phyloP scores from a whole-genome alignment of 1,284 basidiomycete species.

The Irpex rosettiformis region DNA sequence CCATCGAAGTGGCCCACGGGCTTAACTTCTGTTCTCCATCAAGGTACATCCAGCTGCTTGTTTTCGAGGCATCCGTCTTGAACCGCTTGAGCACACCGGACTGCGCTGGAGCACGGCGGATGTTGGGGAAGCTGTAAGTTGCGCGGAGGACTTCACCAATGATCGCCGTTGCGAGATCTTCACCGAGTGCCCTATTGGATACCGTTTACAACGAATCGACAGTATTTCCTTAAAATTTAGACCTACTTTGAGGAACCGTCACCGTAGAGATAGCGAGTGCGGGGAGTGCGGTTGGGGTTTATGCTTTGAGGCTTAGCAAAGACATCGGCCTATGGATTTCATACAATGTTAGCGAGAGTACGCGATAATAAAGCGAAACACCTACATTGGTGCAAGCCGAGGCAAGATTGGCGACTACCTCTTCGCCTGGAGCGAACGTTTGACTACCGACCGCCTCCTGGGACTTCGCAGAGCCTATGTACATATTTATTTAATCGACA shows the following conservation, averaged over 20 bases:
- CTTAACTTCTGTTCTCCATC: conserved; percentile 37
- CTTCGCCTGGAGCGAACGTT: conserved; percentile 41
- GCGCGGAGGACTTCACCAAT: conserved; percentile 44
- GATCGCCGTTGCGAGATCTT: conserved; percentile 50
- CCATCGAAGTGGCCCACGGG: conserved; percentile 52
- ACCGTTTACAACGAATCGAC: not conserved
- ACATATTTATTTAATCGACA: not conserved
- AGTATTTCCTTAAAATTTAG: not conserved
- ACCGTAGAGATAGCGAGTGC: conserved; percentile 47
- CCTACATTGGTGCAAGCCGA: conserved; percentile 55
- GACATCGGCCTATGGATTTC: conserved; percentile 21
- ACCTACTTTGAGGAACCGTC: conserved; percentile 54
- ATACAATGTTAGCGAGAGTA: not conserved
- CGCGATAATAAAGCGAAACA: conserved; percentile 12
- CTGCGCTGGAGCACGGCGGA: conserved; percentile 50
- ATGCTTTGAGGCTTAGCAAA: conserved; percentile 43
- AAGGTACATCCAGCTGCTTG: conserved; percentile 42
- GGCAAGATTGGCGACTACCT: conserved; percentile 58
- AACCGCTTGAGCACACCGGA: conserved; percentile 51
- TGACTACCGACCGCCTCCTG: conserved; percentile 41
- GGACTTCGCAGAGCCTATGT: conserved; percentile 41
- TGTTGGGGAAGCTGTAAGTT: conserved; percentile 44
- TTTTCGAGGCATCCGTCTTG: conserved; percentile 25
- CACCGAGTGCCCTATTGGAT: conserved; percentile 38
- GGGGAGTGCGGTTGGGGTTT: conserved; percentile 40